Evolutionary conservation across 495 filamentous ascomycete genomes (phyloP).

Genomic region (Aspergillus sclerotioniger): DNA sequence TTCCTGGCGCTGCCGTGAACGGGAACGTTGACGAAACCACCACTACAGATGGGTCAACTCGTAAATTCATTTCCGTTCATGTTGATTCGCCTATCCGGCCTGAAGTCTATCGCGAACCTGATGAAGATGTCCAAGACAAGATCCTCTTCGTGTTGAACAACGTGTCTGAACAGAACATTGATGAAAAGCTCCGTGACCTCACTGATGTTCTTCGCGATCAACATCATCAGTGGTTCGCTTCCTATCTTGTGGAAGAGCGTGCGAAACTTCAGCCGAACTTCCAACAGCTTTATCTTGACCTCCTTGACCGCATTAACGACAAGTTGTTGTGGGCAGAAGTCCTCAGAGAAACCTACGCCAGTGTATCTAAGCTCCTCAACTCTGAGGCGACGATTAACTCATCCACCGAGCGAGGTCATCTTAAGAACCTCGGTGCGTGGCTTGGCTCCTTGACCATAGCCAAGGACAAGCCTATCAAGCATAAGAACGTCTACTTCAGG

Average conservation of each 20-base stretch:
- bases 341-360: conserved; percentile 87
- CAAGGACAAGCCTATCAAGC: conserved; percentile 91
- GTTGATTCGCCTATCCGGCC: conserved; percentile 62
- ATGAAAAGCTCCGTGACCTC: conserved; percentile 75
- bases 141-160: conserved; percentile 97
- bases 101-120: conserved; percentile 71
- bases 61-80: conserved; percentile 71
- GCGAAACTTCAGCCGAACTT: conserved; percentile 97
- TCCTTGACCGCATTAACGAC: conserved; percentile 79
- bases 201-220: conserved; percentile 71
- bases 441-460: conserved; percentile 91
- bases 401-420: conserved; percentile 73
- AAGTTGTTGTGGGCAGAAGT: conserved; percentile 81
- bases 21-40: conserved; percentile 62
- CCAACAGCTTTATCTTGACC: conserved; percentile 85
- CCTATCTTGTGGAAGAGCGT: conserved; percentile 91
- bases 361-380: conserved; percentile 81
- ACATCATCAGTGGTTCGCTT: conserved; percentile 94
- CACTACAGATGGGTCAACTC: conserved; percentile 47
- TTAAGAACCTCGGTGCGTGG: conserved; percentile 92
- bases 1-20: conserved; percentile 51
- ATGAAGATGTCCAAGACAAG: conserved; percentile 82
- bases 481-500: conserved; percentile 95
- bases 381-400: conserved; percentile 79
- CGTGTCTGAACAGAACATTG: conserved; percentile 82